A percentile compares a stretch with the other conserved stretches of the same genome.
phyloP scores from a whole-genome alignment of 257 asterid species.

The Linderniella brevidens region DNA sequence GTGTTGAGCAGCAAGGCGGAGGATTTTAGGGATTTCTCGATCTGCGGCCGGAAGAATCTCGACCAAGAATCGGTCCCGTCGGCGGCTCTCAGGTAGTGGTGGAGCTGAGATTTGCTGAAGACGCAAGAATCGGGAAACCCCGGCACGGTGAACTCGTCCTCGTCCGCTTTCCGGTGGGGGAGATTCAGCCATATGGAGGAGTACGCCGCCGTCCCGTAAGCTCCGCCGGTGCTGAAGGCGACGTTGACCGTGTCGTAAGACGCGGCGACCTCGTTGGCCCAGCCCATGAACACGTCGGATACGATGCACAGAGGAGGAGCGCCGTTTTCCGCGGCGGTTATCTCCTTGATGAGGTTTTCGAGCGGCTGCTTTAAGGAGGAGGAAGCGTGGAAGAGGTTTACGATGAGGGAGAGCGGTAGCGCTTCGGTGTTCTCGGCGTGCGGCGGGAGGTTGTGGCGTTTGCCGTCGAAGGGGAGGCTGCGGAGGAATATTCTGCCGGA shows the following conservation, averaged over 20 bases:
- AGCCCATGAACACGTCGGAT: constrained; percentile 60
- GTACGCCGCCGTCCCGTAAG: constrained; percentile 73
- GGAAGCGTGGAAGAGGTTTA: constrained; percentile 31
- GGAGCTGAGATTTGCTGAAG: constrained; percentile 42
- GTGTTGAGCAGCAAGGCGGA: constrained; percentile 55
- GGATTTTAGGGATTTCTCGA: constrained; percentile 23
- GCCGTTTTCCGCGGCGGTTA: constrained; percentile 22
- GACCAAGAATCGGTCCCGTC: constrained; percentile 80
- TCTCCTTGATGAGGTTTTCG: constrained; percentile 17
- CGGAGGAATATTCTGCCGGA: constrained; percentile 17
- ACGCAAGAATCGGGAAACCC: constrained; percentile 41
- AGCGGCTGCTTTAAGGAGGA: constrained; percentile 26
- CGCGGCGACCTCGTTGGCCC: constrained; percentile 56
- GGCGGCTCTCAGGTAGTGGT: constrained; percentile 38
- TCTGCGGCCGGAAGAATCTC: constrained; percentile 38
- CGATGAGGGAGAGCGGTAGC: constrained; percentile 27
- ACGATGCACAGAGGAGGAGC: constrained; percentile 62
- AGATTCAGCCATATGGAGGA: constrained; percentile 56
- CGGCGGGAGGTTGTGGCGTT: constrained; percentile 53
- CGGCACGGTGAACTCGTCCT: constrained; percentile 29
- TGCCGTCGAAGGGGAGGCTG: constrained; percentile 37
- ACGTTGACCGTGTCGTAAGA: constrained; percentile 29
- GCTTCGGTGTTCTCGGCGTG: constrained; percentile 64
- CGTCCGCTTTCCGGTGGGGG: constrained; percentile 35
- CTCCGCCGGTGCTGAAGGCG: constrained; percentile 67